phyloP scores from a whole-genome alignment of 2,329 filamentous ascomycete species.

The Colletotrichum caudatum region DNA sequence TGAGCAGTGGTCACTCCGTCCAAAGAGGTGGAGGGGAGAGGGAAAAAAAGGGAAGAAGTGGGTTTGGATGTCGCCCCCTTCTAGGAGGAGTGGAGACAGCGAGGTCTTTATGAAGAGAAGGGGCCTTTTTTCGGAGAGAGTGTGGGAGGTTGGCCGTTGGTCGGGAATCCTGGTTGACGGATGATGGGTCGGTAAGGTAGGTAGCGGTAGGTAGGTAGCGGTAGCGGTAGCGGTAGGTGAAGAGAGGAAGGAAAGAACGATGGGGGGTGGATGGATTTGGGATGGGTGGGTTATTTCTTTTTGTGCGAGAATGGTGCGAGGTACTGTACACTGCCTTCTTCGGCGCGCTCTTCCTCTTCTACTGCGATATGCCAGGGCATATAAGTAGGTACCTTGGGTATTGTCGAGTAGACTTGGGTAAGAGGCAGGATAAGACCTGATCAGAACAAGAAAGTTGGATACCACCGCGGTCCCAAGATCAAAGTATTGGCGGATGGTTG shows the following conservation, averaged over 20 bases:
- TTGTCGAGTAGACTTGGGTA: background rate
- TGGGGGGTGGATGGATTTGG: background rate
- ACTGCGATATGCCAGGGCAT: background rate
- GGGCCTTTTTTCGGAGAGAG: constrained; percentile 40
- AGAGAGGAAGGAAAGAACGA: constrained; percentile 25
- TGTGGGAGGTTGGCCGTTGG: constrained; percentile 41
- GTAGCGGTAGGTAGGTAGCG: no score
- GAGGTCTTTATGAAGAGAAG: constrained; percentile 37
- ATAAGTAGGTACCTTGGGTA: no score
- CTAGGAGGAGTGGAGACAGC: constrained; percentile 40
- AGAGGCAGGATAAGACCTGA: constrained; percentile 12
- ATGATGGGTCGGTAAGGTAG: constrained; percentile 27
- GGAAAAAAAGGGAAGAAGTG: constrained; percentile 40
- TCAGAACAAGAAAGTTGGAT: constrained; percentile 41
- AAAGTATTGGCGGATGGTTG: constrained; percentile 38
- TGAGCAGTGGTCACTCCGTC: constrained; percentile 39
- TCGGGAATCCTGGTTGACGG: constrained; percentile 33
- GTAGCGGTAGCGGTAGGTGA: constrained; percentile 17
- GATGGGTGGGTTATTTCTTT: constrained; percentile 21
- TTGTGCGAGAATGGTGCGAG: constrained; percentile 20
- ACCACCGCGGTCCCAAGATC: constrained; percentile 33
- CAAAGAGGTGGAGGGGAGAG: constrained; percentile 33
- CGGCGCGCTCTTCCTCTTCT: background rate
- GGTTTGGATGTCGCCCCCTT: constrained; percentile 41
- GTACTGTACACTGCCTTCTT: background rate